Conservation (phyloP, 176 grass and related monocot species). For the Urochloa ruziziensis region DNA sequence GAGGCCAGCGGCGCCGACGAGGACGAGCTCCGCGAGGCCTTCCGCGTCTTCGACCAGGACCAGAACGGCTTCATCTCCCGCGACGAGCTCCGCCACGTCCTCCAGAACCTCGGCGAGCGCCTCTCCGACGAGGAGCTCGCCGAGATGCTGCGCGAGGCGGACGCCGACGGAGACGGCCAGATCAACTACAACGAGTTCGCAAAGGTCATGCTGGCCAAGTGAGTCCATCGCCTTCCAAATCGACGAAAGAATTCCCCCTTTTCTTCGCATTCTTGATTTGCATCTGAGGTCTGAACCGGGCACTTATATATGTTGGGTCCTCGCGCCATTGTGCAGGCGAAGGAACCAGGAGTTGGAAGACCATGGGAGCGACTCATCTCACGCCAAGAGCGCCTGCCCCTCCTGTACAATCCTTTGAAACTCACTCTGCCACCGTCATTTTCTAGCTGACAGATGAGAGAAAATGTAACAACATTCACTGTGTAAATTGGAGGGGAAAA, state of each 20-base stretch:
- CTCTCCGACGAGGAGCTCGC: constrained; percentile 58
- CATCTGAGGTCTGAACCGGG: too few species aligned
- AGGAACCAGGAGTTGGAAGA: constrained; percentile 29
- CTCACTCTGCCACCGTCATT: background rate
- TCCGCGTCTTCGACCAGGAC: constrained; percentile 81
- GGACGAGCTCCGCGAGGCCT: constrained; percentile 71
- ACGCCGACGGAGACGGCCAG: constrained; percentile 71
- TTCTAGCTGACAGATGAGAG: background rate
- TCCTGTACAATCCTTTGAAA: constrained; percentile 60
- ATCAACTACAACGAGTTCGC: constrained; percentile 89
- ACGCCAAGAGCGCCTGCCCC: background rate
- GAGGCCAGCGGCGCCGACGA: constrained; percentile 41
- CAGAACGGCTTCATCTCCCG: constrained; percentile 78
- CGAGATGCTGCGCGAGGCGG: constrained; percentile 77
- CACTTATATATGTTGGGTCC: too few species aligned
- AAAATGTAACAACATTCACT: constrained; percentile 1
- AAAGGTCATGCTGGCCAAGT: constrained; percentile 92
- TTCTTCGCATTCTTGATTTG: background rate
- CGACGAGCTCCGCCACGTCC: constrained; percentile 65
- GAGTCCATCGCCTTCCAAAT: background rate
- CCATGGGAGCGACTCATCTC: background rate
- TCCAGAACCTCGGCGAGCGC: constrained; percentile 71
- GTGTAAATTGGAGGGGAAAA: background rate
- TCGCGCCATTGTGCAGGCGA: constrained; percentile 32
- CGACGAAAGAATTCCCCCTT: too few species aligned